Evolutionary conservation across 768 basidiomycete species (phyloP), one percentile per base, ranked within the genome.

Genomic region (Lentinula lateritia): DNA sequence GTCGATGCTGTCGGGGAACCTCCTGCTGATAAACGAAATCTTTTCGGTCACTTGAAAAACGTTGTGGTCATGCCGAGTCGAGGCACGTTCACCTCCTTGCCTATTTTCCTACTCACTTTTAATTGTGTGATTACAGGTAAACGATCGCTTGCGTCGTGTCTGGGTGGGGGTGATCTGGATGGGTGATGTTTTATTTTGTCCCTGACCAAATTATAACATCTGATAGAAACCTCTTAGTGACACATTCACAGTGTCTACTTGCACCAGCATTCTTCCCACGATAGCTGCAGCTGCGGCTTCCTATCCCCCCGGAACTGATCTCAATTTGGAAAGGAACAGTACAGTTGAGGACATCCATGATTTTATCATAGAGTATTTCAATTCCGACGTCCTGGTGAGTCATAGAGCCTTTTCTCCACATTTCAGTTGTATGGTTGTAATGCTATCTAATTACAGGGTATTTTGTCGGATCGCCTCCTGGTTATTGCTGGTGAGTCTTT

Each of bases 281-380:
- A 72, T 75, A 23, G 73, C 81, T 46, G 74, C 79, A n/a, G 67
- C 72, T 0, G 77, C 89, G 16, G 86, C 84, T 9, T 67, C 72
- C 3, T 91, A 92, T 65, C 62, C 71, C 1, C 48, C 78, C 2
- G 73, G 71, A 7, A 65, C 64, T 0, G 72, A 80, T 1, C 73
- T 71, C 48, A 72, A 69, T 3, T 71, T 87, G 12, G 75, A 78
- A 0, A 73, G 80, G 16, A 78, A 82, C 7, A 83, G 84, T 60
- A 83, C 78, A 0, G 80, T 91, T 5, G 76, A 86, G 1, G 89
- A 92, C 65, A 84, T 93, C 13, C 89, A 88, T 63, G 79, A 93
- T 61, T 93, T 94, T 66, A 76, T 94, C 23, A 84, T 92, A 13
- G 86, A 93, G 66, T 94, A 93, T 60, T 91, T 94, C 69, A 81